Percentiles rank a stretch among this genome's conserved stretches.
These are phyloP conservation scores for Trametes sp. DNA, from an alignment of 1,284 basidiomycete species.

Conservation along the genomic window DNA sequence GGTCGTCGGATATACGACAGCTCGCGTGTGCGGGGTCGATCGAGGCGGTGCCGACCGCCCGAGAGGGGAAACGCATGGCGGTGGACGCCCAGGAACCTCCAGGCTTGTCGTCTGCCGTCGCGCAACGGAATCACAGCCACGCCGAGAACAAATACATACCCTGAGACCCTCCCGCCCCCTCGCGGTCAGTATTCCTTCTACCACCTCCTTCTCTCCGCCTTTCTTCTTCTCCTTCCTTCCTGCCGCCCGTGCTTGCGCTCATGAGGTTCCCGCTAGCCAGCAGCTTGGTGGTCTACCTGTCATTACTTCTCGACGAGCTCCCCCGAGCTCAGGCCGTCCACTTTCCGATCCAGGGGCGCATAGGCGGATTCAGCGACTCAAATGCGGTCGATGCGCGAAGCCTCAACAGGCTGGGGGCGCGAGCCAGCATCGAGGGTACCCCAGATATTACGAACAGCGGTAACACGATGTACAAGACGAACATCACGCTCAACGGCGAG, in stretches of 20 bases:
- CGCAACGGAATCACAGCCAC: conserved; percentile 26
- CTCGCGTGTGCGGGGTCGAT: neutral
- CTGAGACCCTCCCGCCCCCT: conserved; percentile 7
- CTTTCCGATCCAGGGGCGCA: conserved; percentile 32
- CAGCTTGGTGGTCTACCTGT: conserved; percentile 38
- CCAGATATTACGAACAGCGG: conserved; percentile 48
- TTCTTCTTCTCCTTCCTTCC: conserved; percentile 3
- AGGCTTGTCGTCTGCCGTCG: conserved; percentile 8
- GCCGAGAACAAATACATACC: conserved; percentile 20
- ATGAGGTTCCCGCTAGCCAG: conserved; percentile 37
- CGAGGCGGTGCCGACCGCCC: conserved; percentile 9
- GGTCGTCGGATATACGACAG: too few species aligned
- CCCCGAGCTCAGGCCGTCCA: conserved; percentile 26
- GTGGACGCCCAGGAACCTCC: neutral
- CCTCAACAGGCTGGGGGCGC: conserved; percentile 22
- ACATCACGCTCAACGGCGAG: conserved; percentile 59
- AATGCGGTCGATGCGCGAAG: conserved; percentile 11
- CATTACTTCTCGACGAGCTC: conserved; percentile 38
- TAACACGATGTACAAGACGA: conserved; percentile 60
- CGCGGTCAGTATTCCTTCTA: conserved; percentile 9
- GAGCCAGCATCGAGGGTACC: conserved; percentile 33
- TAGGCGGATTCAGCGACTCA: conserved; percentile 15
- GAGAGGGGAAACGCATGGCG: neutral
- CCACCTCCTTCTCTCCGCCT: conserved; percentile 12
- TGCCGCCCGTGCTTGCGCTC: neutral